These are phyloP conservation scores for Fimicolochytrium jonesii DNA, from an alignment of 192 early-diverging fungal genomes.

Conservation along the genomic window DNA sequence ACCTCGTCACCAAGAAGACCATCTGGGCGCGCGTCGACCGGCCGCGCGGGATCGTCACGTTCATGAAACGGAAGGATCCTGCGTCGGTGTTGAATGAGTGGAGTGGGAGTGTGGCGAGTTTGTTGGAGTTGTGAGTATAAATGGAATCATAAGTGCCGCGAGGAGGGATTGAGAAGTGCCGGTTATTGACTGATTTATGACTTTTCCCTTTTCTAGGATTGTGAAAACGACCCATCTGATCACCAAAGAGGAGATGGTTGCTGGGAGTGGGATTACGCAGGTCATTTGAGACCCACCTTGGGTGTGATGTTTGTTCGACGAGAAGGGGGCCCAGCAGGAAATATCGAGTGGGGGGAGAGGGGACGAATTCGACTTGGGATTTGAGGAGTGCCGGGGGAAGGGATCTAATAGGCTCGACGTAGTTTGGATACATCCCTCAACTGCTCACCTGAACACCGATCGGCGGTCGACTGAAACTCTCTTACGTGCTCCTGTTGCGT, in stretches of 20 bases:
- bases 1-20: constrained; percentile 89
- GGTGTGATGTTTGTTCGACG: no score
- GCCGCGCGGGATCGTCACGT: constrained; percentile 83
- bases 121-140: constrained; percentile 63
- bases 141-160: not conserved
- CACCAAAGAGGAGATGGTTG: constrained; percentile 58
- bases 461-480: no score
- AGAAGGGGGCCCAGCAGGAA: no score
- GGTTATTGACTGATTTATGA: no score
- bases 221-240: constrained; percentile 78
- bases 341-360: no score
- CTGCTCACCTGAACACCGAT: no score
- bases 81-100: constrained; percentile 92
- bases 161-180: no score
- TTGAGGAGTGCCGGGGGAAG: no score
- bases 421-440: no score
- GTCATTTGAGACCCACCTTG: constrained; percentile 22
- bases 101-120: constrained; percentile 81
- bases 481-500: no score
- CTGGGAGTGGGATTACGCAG: constrained; percentile 31
- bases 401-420: no score
- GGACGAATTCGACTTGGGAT: no score
- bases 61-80: constrained; percentile 76
- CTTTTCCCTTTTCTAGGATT: constrained; percentile 40
- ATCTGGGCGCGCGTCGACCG: constrained; percentile 96